phyloP scores from a whole-genome alignment of 768 basidiomycete species.

The Grammothele lineata region DNA sequence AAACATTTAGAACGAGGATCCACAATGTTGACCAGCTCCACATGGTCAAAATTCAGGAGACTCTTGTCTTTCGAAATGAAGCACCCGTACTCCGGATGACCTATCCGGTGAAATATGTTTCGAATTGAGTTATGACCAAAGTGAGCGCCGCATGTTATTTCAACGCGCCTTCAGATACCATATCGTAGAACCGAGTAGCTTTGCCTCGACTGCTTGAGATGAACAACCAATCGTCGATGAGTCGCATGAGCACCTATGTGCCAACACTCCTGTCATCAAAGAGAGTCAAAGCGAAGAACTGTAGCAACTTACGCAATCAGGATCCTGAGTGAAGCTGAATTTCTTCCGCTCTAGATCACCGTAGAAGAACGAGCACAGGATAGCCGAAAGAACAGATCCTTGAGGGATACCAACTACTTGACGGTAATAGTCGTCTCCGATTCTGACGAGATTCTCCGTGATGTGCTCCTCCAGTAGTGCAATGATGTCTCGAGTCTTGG shows the following conservation, averaged over 20 bases:
- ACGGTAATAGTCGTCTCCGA: conserved; percentile 74
- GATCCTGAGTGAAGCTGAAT: conserved; percentile 49
- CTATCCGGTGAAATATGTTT: no score
- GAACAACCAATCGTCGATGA: conserved; percentile 94
- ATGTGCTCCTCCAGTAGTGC: conserved; percentile 86
- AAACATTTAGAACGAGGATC: conserved; percentile 41
- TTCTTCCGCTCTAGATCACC: conserved; percentile 77
- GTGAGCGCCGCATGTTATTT: background rate
- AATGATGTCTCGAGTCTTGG: conserved; percentile 57
- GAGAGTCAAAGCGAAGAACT: no score
- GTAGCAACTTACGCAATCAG: conserved; percentile 57
- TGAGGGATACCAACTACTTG: conserved; percentile 97
- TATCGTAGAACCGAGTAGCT: conserved; percentile 65
- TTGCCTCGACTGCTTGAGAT: conserved; percentile 61
- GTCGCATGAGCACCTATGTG: conserved; percentile 71
- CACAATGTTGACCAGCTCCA: conserved; percentile 49
- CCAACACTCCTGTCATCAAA: background rate
- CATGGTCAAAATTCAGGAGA: conserved; percentile 75
- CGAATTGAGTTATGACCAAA: background rate
- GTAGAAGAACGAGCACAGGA: conserved; percentile 95
- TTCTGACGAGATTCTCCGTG: conserved; percentile 91
- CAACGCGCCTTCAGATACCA: conserved; percentile 68
- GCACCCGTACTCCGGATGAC: conserved; percentile 94
- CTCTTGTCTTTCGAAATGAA: conserved; percentile 89
- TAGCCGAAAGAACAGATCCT: conserved; percentile 89